Conservation (phyloP, 495 filamentous ascomycete genomes). For the Aspergillus sparsus region DNA sequence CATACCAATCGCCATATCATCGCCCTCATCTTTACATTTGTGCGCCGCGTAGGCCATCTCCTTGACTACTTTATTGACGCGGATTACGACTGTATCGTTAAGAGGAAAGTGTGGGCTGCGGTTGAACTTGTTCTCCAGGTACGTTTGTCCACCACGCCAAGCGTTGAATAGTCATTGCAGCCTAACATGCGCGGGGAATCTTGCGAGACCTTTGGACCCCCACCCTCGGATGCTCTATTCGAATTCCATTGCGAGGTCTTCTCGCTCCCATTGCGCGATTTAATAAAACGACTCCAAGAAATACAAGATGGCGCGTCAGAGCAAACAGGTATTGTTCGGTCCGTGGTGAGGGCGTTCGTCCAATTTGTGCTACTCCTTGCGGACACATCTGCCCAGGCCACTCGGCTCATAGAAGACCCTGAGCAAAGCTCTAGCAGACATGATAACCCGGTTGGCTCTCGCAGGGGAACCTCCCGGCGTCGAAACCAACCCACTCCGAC, state of each 20-base stretch:
- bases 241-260: constrained; percentile 10
- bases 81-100: constrained; percentile 15
- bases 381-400: constrained; percentile 5
- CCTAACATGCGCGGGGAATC: background rate
- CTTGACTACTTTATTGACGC: constrained; percentile 10
- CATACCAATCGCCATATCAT: constrained; percentile 4
- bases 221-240: background rate
- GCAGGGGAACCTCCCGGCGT: background rate
- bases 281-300: background rate
- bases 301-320: constrained; percentile 4
- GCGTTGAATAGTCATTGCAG: background rate
- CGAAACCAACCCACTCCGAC: no score
- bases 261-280: background rate
- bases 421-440: background rate
- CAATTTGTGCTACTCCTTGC: constrained; percentile 7
- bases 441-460: background rate
- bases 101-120: constrained; percentile 18
- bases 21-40: constrained; percentile 5
- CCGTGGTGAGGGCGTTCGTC: constrained; percentile 14
- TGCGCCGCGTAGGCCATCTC: constrained; percentile 4
- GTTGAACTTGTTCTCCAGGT: constrained; percentile 4
- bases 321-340: constrained; percentile 1
- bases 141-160: background rate
- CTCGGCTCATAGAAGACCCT: background rate
- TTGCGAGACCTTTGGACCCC: constrained; percentile 2